Base-by-base conservation (phyloP, 805 yeast genomes). In the Nakazawaea siamensis region DNA sequence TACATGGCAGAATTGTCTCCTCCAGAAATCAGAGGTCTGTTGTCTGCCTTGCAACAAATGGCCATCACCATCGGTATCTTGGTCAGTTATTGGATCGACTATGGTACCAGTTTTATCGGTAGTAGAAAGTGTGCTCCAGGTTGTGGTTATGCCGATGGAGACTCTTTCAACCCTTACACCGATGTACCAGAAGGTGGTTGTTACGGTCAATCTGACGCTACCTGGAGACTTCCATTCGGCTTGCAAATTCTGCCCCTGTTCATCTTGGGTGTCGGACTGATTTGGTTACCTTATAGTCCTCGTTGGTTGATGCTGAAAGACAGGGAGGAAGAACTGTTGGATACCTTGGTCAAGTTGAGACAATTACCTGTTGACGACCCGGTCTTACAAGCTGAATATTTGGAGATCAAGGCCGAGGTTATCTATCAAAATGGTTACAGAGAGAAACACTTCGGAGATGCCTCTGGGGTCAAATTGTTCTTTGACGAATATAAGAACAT, bases 391-490 rank as follows among this genome's bases (percentile, higher is more conserved):
- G 48, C 58, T 42, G 71, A 66, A 47, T 55, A 60, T 31, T 50
- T 59, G 20, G 70, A 66, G 49, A 66, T 66, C 43, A 61, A 61
- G 49, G 66, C 62, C 35, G 62, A 61, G 44, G 54, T 63, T 35
- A 42, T 62, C 45, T 20, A 8, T 10, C 10, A 20, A 20, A 10
- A 20, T 8, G 23, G 10, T 8, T 20, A 8, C 23, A 20, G 10
- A 10, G 23, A 7, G 10, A 10, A 7, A 8, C 7, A 7, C 10
- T 20, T 20, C 10, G 23, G 23, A 8, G 23, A 10, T 8, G 7
- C 23, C 10, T 8, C 7, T 8, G 23, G 23, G 7, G 10, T 20
- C 23, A 20, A 20, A 20, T 20, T 20, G 23, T 20, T 20, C 23
- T 20, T 20, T 8, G 7, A 8, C 7, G 10, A 27, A 16, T 27